phyloP scores from a whole-genome alignment of 257 asterid genomes.

The Thymus mandschuricus region DNA sequence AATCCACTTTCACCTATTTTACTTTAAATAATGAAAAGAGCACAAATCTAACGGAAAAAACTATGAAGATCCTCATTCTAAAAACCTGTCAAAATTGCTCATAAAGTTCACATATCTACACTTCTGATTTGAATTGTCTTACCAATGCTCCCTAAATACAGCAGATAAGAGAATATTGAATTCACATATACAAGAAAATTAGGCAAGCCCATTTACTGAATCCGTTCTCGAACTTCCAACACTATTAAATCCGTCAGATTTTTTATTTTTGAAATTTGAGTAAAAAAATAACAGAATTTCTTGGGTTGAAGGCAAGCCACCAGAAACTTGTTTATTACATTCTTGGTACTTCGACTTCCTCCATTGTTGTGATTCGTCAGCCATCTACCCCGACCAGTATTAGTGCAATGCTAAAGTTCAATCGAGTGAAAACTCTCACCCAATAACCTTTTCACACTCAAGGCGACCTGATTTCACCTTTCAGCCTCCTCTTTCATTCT shows the following conservation, averaged over 20 bases:
- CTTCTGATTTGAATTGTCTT: slow-evolving; percentile 5
- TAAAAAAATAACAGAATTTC: not conserved
- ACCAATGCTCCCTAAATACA: not conserved
- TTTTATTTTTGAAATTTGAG: not conserved
- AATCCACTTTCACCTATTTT: not conserved
- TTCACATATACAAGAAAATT: not conserved
- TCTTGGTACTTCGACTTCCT: not conserved
- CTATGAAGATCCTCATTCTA: not conserved
- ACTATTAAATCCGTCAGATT: not conserved
- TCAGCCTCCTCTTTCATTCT: not conserved
- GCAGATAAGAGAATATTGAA: slow-evolving; percentile 7
- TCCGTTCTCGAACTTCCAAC: slow-evolving; percentile 12
- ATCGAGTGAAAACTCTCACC: slow-evolving; percentile 3
- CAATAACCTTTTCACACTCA: not conserved
- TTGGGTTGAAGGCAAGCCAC: slow-evolving; percentile 19
- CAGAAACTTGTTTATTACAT: slow-evolving; percentile 8
- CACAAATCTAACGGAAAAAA: not conserved
- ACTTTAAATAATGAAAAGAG: not conserved
- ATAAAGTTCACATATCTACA: not conserved
- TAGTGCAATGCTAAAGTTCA: slow-evolving; percentile 15
- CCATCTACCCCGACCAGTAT: not conserved
- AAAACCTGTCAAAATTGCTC: not conserved
- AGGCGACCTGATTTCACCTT: not conserved
- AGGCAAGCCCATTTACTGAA: slow-evolving; percentile 14
- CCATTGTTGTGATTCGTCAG: not conserved